Percentiles rank a stretch among this genome's conserved stretches.
phyloP scores from a whole-genome alignment of 2,329 filamentous ascomycete genomes.

The Colletotrichum lentis region DNA sequence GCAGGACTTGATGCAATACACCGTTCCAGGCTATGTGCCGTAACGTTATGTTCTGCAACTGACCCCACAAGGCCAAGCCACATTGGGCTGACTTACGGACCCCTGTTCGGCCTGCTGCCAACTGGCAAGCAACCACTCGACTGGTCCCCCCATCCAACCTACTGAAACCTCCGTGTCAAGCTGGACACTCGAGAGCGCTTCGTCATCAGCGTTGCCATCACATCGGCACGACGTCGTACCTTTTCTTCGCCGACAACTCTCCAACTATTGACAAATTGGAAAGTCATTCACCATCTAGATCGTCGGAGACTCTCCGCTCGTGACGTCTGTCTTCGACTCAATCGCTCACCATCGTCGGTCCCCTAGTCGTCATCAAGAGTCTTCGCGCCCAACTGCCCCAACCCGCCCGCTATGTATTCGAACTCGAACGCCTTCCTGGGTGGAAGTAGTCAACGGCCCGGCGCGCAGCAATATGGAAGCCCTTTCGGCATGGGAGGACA shows the following conservation, averaged over 20 bases:
- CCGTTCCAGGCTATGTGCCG: slow-evolving; percentile 29
- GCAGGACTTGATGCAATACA: slow-evolving; percentile 31
- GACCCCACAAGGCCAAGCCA: slow-evolving; percentile 30
- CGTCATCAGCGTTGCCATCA: slow-evolving; percentile 38
- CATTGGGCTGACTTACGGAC: slow-evolving; percentile 19
- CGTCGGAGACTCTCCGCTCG: slow-evolving; percentile 31
- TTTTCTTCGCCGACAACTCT: not conserved
- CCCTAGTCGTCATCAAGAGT: slow-evolving; percentile 29
- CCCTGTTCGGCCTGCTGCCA: slow-evolving; percentile 34
- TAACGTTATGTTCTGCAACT: slow-evolving; percentile 36
- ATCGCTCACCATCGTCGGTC: slow-evolving; percentile 13
- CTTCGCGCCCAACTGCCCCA: slow-evolving; percentile 29
- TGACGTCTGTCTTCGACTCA: slow-evolving; percentile 5
- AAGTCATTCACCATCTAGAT: not conserved
- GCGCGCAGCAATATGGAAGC: slow-evolving; percentile 67
- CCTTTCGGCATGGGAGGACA: slow-evolving; percentile 58
- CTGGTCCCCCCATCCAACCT: slow-evolving; percentile 34
- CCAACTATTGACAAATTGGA: slow-evolving; percentile 6
- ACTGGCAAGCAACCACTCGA: slow-evolving; percentile 33
- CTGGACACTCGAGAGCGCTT: slow-evolving; percentile 39
- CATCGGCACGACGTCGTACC: slow-evolving; percentile 12
- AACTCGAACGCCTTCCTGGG: slow-evolving; percentile 87
- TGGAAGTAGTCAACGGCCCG: slow-evolving; percentile 78
- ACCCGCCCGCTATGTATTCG: slow-evolving; percentile 75
- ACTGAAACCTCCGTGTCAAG: slow-evolving; percentile 39